Evolutionary conservation across 495 filamentous ascomycete species (phyloP), one percentile per base, ranked within the genome.

Genomic region (Podospora appendiculata): DNA sequence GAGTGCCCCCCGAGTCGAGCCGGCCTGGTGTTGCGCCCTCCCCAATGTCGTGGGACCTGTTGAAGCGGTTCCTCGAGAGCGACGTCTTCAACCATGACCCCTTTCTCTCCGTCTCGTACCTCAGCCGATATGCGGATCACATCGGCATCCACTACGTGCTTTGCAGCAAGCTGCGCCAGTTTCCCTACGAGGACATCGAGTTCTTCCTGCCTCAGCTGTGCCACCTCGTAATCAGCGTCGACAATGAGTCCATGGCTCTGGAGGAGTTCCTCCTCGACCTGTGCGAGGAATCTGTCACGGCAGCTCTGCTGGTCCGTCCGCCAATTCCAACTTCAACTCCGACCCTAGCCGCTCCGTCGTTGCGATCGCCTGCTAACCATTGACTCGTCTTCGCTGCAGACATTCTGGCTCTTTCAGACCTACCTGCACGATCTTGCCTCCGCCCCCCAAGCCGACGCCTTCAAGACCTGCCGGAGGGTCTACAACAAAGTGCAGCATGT

Each of bases 71-170:
- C 77, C 84, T 89, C 70, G 84, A 87, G 72, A 85, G 81, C 69
- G 85, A 89, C 73, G 83, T 88, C 74, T 89, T 89, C 73, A 88
- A 86, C 74, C 80, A 85, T 71, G 79, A 88, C 70, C 84, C 86
- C 53, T 88, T 87, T 66, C 80, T 88, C 67, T 82, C 84, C 35
- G 85, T 89, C 54, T 84, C 84, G 48, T 89, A 89, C 70, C 77
- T 89, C 64, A 89, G 85, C 52, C 86, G 86, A 52, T 89, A 89
- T 75, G 86, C 86, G 58, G 82, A 88, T 60, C 83, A 89, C 74
- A 83, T 89, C 64, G 86, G 86, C 40, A 87, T 89, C 54, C 85
- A 88, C 71, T 86, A 88, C 68, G 83, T 88, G 41, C 76, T 89
- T 38, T 88, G 86, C 75, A 81, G 77, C 56, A 89, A 89, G 75